These are phyloP conservation scores for Termitomyces titanicus DNA, from an alignment of 768 basidiomycete genomes.

Conservation along the genomic window DNA sequence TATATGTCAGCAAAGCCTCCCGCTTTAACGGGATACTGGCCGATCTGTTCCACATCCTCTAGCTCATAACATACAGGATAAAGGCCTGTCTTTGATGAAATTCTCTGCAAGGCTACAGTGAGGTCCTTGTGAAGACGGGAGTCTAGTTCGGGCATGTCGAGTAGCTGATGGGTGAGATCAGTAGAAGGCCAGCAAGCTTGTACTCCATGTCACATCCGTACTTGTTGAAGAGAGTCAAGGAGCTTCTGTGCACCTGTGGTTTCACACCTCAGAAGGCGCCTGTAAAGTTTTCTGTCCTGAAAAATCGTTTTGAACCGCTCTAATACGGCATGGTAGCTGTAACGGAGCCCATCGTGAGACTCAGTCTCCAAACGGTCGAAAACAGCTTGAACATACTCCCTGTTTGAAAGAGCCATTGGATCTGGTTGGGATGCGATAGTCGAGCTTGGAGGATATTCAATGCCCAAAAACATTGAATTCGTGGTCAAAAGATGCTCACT, in stretches of 20 bases:
- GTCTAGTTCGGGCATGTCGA: background rate
- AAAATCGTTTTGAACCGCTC: background rate
- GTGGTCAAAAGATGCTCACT: no score
- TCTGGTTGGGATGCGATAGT: no score
- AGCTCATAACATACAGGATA: slow-evolving; percentile 1
- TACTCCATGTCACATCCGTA: background rate
- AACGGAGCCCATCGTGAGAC: no score
- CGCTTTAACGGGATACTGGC: background rate
- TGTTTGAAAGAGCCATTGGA: no score
- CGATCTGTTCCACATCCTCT: background rate
- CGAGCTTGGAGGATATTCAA: no score
- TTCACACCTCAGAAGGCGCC: background rate
- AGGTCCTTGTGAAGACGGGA: background rate
- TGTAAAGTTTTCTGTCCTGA: background rate
- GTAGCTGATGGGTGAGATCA: background rate
- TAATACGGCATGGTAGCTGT: no score
- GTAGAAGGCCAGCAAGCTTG: background rate
- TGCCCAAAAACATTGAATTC: no score
- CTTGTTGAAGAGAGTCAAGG: background rate
- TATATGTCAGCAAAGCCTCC: slow-evolving; percentile 1
- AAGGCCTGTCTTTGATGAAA: background rate
- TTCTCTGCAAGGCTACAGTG: background rate
- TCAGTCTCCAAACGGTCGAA: no score
- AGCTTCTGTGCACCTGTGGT: background rate
- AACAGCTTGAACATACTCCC: no score